Base-by-base conservation (phyloP, 1,284 basidiomycete genomes). In the Meripilus lineatus region DNA sequence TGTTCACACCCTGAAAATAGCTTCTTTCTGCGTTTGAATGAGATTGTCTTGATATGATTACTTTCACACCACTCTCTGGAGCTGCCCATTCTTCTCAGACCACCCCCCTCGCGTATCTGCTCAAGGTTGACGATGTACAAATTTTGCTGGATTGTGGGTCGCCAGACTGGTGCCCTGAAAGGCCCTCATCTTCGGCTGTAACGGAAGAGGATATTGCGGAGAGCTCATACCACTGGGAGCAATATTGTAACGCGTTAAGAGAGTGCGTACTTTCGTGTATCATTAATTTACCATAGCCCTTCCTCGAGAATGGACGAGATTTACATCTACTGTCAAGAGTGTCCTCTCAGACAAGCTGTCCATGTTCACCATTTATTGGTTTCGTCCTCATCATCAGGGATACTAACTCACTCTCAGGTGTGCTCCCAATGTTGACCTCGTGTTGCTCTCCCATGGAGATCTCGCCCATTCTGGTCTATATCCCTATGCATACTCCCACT, bases 111-210 rank as follows among this genome's bases (percentile, higher is more conserved):
- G 77, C 81, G 15, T 98, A 97, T 65, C 72, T 98, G 32, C 77
- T 99, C 18, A 88, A 98, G 62, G 82, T 99, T 46, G 96, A 99
- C 71, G 91, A 95, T 66, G 86, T 96, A 21, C 79, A 84, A 42
- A 92, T 99, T 56, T 77, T 99, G 25, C 76, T 99, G 45, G 96
- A 99, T 69, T 93, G 95, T 64, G 95, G 95, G 8, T 85, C 81
- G n/a, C 79, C 84, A 44, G 91, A 86, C 69, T 96, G 77, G 92
- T 81, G 66, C 58, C 91, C 72, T 51, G 85, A 77, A 60, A 81
- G 73, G 59, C 62, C 64, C 56, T 71, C 66, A 42, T 66, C 62
- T 56, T 59, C 59, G 22, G 50, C 60, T 24, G 52, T 52, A 15
- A 64, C 54, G 23, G 49, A 59, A 21, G 60, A 66, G 28, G 66